phyloP scores from a whole-genome alignment of 2,329 filamentous ascomycete species.

The Pseudocercospora cruenta region DNA sequence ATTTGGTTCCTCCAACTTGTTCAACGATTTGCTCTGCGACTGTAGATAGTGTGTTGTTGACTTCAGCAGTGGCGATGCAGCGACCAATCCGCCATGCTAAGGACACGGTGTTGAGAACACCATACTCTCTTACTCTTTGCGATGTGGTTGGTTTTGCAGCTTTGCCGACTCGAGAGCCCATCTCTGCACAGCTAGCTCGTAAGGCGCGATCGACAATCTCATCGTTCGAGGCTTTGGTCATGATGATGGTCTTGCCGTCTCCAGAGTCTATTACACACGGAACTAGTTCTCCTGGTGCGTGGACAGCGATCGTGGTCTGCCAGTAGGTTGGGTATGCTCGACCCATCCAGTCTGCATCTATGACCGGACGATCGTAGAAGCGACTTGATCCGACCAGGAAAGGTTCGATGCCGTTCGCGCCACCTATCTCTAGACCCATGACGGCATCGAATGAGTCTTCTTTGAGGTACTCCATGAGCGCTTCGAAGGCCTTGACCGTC shows the following conservation, averaged over 20 bases:
- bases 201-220: slow-evolving; percentile 50
- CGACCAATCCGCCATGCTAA: slow-evolving; percentile 60
- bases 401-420: slow-evolving; percentile 64
- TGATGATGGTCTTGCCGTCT: slow-evolving; percentile 50
- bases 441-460: slow-evolving; percentile 57
- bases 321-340: slow-evolving; percentile 52
- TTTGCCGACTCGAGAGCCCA: slow-evolving; percentile 47
- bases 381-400: slow-evolving; percentile 60
- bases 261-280: slow-evolving; percentile 53
- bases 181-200: slow-evolving; percentile 43
- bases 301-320: slow-evolving; percentile 51
- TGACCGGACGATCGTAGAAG: slow-evolving; percentile 51
- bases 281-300: slow-evolving; percentile 45
- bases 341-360: slow-evolving; percentile 54
- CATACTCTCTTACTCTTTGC: slow-evolving; percentile 42
- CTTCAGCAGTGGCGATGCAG: slow-evolving; percentile 58
- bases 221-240: slow-evolving; percentile 47
- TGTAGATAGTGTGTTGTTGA: slow-evolving; percentile 54
- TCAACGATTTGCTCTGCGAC: slow-evolving; percentile 63
- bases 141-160: slow-evolving; percentile 46
- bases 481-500: slow-evolving; percentile 46
- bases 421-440: slow-evolving; percentile 68
- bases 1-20: slow-evolving; percentile 58
- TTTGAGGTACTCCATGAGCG: slow-evolving; percentile 56
- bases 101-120: slow-evolving; percentile 48